phyloP scores from a whole-genome alignment of 805 yeast species.

The Zygoascus biomembranicola region DNA sequence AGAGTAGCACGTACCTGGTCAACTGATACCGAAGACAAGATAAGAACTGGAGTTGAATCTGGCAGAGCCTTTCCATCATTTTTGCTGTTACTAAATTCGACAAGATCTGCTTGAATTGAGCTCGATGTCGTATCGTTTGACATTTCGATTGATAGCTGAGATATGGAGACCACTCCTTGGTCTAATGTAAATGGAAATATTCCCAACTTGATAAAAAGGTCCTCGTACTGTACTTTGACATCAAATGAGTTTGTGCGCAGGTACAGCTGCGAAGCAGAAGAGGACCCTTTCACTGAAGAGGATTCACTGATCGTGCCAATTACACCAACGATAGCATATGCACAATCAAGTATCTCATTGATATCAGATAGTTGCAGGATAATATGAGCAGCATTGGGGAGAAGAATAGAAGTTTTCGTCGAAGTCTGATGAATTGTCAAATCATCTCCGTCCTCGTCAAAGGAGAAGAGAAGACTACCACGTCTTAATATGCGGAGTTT shows the following conservation, averaged over 20 bases:
- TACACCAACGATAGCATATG: not conserved
- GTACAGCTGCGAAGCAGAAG: not conserved
- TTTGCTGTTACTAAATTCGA: not conserved
- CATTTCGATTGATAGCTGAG: not conserved
- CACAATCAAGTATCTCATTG: not conserved
- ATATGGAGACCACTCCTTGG: not conserved
- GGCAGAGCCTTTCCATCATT: not conserved
- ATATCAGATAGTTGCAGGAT: not conserved
- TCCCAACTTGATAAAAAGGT: not conserved
- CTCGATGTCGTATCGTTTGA: not conserved
- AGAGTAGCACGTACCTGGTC: not conserved
- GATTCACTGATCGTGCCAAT: not conserved
- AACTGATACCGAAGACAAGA: not conserved
- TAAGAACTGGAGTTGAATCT: not conserved
- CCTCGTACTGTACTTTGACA: not conserved
- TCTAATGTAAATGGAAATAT: not conserved
- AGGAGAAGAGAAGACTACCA: not conserved
- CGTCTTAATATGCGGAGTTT: not conserved
- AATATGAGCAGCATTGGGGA: constrained; percentile 6
- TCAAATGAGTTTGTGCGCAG: not conserved
- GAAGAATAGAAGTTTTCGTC: not conserved
- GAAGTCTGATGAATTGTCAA: constrained; percentile 2
- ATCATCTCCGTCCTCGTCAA: constrained; percentile 7
- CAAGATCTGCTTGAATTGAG: not conserved
- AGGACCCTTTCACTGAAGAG: not conserved